These are phyloP conservation scores for Didymella lethalis DNA, from an alignment of 2,329 filamentous ascomycete genomes.

Conservation along the genomic window DNA sequence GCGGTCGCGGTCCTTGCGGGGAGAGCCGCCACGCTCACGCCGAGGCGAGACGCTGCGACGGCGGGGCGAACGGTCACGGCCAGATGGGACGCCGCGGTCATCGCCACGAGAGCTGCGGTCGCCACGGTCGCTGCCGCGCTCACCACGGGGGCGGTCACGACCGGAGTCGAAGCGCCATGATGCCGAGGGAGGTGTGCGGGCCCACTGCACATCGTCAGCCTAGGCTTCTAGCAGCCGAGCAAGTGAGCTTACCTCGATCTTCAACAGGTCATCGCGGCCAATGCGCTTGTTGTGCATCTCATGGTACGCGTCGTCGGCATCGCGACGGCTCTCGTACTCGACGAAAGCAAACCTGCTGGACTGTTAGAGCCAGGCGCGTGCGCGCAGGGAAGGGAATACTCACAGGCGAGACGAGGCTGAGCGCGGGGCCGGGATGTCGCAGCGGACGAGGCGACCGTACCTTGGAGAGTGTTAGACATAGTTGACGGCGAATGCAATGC, in stretches of 20 bases:
- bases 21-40: slow-evolving; percentile 67
- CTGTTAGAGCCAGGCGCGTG: slow-evolving; percentile 28
- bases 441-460: slow-evolving; percentile 96
- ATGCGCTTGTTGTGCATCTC: slow-evolving; percentile 99
- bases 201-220: slow-evolving; percentile 73
- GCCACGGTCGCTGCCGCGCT: slow-evolving; percentile 66
- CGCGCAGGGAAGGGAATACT: slow-evolving; percentile 57
- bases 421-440: slow-evolving; percentile 95
- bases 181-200: slow-evolving; percentile 94
- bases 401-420: slow-evolving; percentile 95
- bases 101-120: slow-evolving; percentile 75
- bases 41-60: slow-evolving; percentile 61
- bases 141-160: slow-evolving; percentile 42
- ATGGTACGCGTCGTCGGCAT: slow-evolving; percentile 98
- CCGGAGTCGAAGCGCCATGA: slow-evolving; percentile 98
- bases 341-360: slow-evolving; percentile 90
- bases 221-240: slow-evolving; percentile 2
- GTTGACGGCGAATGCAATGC: slow-evolving; percentile 24
- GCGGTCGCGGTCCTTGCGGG: slow-evolving; percentile 79
- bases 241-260: slow-evolving; percentile 83
- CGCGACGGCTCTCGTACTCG: slow-evolving; percentile 97
- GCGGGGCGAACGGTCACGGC: slow-evolving; percentile 70
- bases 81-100: slow-evolving; percentile 74
- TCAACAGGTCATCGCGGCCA: slow-evolving; percentile 91
- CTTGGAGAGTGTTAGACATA: slow-evolving; percentile 66